These are phyloP conservation scores for Epichloe uncinata DNA, from an alignment of 2,329 filamentous ascomycete species.

Conservation along the genomic window DNA sequence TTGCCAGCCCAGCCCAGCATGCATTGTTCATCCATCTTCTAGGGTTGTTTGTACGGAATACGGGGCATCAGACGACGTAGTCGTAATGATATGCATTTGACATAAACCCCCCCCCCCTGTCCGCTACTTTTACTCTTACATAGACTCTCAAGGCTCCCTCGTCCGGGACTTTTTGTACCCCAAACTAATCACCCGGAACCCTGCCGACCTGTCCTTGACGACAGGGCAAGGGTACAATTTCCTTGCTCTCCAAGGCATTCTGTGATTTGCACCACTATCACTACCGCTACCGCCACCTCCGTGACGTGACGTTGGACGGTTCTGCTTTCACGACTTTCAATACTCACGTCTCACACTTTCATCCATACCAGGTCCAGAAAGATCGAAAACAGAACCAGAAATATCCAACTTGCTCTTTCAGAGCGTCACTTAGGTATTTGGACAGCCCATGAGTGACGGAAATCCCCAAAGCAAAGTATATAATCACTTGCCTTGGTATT, in stretches of 20 bases:
- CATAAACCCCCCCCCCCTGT: background rate
- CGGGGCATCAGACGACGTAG: background rate
- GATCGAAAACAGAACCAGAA: background rate
- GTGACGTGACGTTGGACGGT: background rate
- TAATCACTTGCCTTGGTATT: background rate
- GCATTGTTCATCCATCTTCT: background rate
- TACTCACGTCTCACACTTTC: background rate
- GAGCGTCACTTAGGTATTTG: background rate
- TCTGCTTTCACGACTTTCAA: background rate
- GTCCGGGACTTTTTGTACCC: slow-evolving; percentile 2
- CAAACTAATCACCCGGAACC: background rate
- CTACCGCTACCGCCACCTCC: background rate
- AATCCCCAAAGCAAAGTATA: slow-evolving; percentile 3
- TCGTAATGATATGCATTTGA: background rate
- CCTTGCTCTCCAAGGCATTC: background rate
- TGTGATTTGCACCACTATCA: background rate
- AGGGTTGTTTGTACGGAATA: slow-evolving; percentile 1
- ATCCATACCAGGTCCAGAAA: too few species aligned
- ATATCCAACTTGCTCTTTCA: background rate
- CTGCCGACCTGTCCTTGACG: background rate
- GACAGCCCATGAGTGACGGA: background rate
- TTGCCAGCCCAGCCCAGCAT: background rate
- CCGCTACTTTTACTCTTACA: background rate
- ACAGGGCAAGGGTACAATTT: background rate
- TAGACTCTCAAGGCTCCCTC: background rate